phyloP scores from a whole-genome alignment of 305 asterid species.

The Plantago rigida region DNA sequence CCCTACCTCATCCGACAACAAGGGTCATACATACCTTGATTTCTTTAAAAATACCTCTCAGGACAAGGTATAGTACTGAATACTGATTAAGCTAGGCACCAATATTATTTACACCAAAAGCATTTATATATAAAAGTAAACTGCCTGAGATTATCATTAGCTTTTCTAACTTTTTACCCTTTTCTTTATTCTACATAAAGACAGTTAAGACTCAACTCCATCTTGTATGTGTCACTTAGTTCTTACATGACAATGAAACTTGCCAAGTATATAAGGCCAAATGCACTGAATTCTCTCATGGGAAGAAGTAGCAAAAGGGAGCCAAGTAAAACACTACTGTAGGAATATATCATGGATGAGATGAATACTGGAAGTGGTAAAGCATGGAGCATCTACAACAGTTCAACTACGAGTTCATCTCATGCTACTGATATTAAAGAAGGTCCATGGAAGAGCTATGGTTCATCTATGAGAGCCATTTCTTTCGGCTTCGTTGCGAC shows the following conservation, averaged over 20 bases:
- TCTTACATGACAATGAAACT: slow-evolving; percentile 47
- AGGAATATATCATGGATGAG: slow-evolving; percentile 35
- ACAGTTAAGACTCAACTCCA: slow-evolving; percentile 29
- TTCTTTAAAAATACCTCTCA: slow-evolving; percentile 38
- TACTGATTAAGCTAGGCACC: slow-evolving; percentile 49
- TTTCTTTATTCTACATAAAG: slow-evolving; percentile 29
- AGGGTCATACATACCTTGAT: slow-evolving; percentile 34
- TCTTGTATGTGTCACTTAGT: slow-evolving; percentile 32
- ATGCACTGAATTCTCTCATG: slow-evolving; percentile 19
- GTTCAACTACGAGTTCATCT: slow-evolving; percentile 41
- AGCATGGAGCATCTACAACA: slow-evolving; percentile 45
- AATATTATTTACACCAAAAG: slow-evolving; percentile 30
- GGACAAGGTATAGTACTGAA: slow-evolving; percentile 47
- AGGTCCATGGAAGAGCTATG: slow-evolving; percentile 53
- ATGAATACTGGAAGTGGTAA: slow-evolving; percentile 40
- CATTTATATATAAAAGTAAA: slow-evolving; percentile 25
- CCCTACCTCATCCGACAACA: slow-evolving; percentile 38
- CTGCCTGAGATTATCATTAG: slow-evolving; percentile 32
- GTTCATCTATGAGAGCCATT: slow-evolving; percentile 73
- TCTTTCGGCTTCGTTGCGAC: slow-evolving; percentile 85
- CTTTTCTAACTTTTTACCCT: slow-evolving; percentile 28
- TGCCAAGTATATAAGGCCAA: slow-evolving; percentile 22
- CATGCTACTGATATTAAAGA: slow-evolving; percentile 33
- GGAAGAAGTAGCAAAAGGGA: neutral
- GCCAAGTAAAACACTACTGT: neutral